These are phyloP conservation scores for Ceratocystiopsis minuta DNA, from an alignment of 2,329 filamentous ascomycete species.

Conservation along the genomic window DNA sequence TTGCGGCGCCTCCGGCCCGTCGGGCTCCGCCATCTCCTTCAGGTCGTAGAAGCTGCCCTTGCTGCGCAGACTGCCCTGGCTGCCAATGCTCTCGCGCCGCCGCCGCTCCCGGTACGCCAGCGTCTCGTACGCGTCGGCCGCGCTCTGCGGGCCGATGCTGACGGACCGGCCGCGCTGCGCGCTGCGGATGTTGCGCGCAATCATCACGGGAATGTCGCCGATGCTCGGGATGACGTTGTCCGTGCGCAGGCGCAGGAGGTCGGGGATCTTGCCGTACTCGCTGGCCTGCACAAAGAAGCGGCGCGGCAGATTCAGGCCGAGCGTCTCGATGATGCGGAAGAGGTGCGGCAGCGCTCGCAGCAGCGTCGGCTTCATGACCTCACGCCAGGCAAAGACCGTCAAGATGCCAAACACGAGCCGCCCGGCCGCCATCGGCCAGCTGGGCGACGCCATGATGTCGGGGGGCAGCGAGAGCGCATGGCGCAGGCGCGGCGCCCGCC, in stretches of 20 bases:
- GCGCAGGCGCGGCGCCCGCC: slow-evolving; percentile 53
- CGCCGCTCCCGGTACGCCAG: slow-evolving; percentile 67
- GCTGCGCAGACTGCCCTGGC: slow-evolving; percentile 29
- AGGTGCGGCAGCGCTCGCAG: slow-evolving; percentile 65
- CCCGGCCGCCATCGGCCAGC: slow-evolving; percentile 41
- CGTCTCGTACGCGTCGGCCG: slow-evolving; percentile 90
- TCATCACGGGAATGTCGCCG: slow-evolving; percentile 64
- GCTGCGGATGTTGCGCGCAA: slow-evolving; percentile 63
- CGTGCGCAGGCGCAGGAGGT: slow-evolving; percentile 44
- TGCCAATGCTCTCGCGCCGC: slow-evolving; percentile 34
- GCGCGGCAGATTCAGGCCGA: slow-evolving; percentile 63
- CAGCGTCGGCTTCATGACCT: slow-evolving; percentile 68
- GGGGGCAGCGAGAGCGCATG: slow-evolving; percentile 29
- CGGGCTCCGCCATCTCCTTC: no score
- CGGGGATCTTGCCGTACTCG: slow-evolving; percentile 72
- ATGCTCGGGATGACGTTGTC: slow-evolving; percentile 83
- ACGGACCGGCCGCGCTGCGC: slow-evolving; percentile 54
- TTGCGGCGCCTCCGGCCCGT: slow-evolving; percentile 13
- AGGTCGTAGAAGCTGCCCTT: slow-evolving; percentile 26
- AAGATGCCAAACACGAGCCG: slow-evolving; percentile 67
- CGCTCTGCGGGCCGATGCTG: slow-evolving; percentile 84
- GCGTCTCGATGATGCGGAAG: slow-evolving; percentile 68
- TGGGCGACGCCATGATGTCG: slow-evolving; percentile 42
- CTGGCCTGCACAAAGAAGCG: slow-evolving; percentile 84
- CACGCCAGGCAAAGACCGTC: slow-evolving; percentile 77